Evolutionary conservation across 352 stramenopile species (phyloP), one percentile per base, ranked within the genome.

Genomic region (Phytophthora syringae): DNA sequence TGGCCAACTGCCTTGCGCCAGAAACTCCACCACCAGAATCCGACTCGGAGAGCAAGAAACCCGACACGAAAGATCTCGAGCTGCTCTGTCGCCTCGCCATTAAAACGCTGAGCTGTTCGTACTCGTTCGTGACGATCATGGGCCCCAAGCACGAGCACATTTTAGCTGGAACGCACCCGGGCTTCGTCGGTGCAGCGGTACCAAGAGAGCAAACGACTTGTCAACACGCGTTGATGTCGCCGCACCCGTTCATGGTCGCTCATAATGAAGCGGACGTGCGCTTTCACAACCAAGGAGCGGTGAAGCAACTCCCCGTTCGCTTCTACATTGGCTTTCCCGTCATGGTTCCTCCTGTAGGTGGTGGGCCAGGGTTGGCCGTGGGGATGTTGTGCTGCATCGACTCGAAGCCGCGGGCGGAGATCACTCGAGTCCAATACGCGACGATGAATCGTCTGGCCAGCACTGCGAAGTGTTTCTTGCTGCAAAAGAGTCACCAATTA

Each of bases 291-390:
- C 37, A 44, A 44, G 37, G 36, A 24, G 37, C 37, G 5, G 60
- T 73, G 16, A 51, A 54, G 4, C 49, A 70, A 12, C 52, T 83
- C 7, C 71, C 64, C 9, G 48, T 76, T 42, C 72, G 71, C 22
- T 88, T 85, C 64, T 88, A 85, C 67, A 78, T 77, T 47, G 80
- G 80, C 18, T 83, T 88, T 54, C 77, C 80, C 3, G 42, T 88
- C 28, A 55, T 64, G 6, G 51, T 63, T 11, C 51, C 56, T 16
- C 15, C 4, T 15, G 21, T 40, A 37, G 21, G 22, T 24, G 48
- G 48, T 3, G 37, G 18, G 2, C n/a, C 37, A 18, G 28, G 42
- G n/a, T 22, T 55, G 21, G 24, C 48, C 16, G 57, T 74, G 4
- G 70, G 59, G 13, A 76, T 67, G 52, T 25, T 81, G 20, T 82